Conservation (phyloP, 2,329 filamentous ascomycete genomes). For the Claviceps sorghi region DNA sequence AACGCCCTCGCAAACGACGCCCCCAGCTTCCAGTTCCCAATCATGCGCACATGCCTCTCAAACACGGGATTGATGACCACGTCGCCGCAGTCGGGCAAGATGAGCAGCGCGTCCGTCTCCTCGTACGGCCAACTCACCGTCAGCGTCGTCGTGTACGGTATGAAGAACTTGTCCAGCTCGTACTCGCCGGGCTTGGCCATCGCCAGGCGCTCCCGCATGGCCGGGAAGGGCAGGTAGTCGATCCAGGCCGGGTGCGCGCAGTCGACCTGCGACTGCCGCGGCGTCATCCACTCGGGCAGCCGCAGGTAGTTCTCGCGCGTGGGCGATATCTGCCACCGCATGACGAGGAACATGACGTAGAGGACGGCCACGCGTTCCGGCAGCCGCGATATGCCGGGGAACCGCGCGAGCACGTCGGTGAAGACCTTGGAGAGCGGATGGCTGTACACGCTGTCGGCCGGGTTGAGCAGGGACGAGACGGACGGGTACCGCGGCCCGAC, state of each 20-base stretch:
- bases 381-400: slow-evolving; percentile 61
- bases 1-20: slow-evolving; percentile 51
- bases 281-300: slow-evolving; percentile 58
- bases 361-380: slow-evolving; percentile 72
- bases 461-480: slow-evolving; percentile 64
- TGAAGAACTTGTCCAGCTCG: slow-evolving; percentile 68
- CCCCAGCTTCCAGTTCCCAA: slow-evolving; percentile 73
- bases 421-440: slow-evolving; percentile 76
- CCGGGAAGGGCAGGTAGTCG: slow-evolving; percentile 67
- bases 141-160: slow-evolving; percentile 64
- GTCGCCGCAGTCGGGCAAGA: slow-evolving; percentile 43
- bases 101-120: slow-evolving; percentile 52
- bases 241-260: slow-evolving; percentile 65
- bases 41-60: slow-evolving; percentile 58
- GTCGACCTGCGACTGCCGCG: slow-evolving; percentile 50
- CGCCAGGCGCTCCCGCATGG: slow-evolving; percentile 55
- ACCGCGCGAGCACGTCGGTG: slow-evolving; percentile 72
- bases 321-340: slow-evolving; percentile 74
- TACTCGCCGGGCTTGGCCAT: slow-evolving; percentile 35
- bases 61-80: slow-evolving; percentile 77
- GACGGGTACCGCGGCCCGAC: slow-evolving; percentile 68
- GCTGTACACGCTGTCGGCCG: slow-evolving; percentile 42
- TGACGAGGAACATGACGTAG: slow-evolving; percentile 74
- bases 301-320: slow-evolving; percentile 66
- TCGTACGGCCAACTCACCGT: slow-evolving; percentile 77